Evolutionary conservation across 2,329 filamentous ascomycete species (phyloP).

Genomic region (Fusarium kyushuense): DNA sequence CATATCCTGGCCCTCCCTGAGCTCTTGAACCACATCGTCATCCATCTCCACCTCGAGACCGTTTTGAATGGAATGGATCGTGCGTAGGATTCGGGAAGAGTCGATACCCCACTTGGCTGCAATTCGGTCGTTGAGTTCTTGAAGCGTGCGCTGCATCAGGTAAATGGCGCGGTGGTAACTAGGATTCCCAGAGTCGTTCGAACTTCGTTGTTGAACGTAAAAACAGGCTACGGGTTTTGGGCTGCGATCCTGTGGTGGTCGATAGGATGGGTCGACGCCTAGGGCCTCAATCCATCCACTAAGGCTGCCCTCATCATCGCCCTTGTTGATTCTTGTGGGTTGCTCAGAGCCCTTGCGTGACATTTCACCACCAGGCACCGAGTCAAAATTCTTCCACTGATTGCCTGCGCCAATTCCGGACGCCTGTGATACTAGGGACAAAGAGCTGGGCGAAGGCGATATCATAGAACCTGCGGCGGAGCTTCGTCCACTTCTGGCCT

Average conservation of each 20-base stretch:
- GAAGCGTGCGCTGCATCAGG: slow-evolving; percentile 78
- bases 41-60: slow-evolving; percentile 89
- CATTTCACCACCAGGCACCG: slow-evolving; percentile 63
- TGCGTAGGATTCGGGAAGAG: slow-evolving; percentile 74
- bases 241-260: slow-evolving; percentile 78
- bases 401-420: slow-evolving; percentile 57
- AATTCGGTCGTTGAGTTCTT: slow-evolving; percentile 79
- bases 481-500: slow-evolving; percentile 64
- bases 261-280: slow-evolving; percentile 88
- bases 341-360: slow-evolving; percentile 64
- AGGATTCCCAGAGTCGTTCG: slow-evolving; percentile 62
- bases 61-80: slow-evolving; percentile 77
- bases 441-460: slow-evolving; percentile 74
- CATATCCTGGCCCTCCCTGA: slow-evolving; percentile 94
- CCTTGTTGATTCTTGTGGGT: slow-evolving; percentile 63
- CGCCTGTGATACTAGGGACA: slow-evolving; percentile 70
- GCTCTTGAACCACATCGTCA: slow-evolving; percentile 85
- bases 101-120: slow-evolving; percentile 86
- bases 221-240: slow-evolving; percentile 87
- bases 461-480: slow-evolving; percentile 73
- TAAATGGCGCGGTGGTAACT: slow-evolving; percentile 89
- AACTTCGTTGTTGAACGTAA: slow-evolving; percentile 74
- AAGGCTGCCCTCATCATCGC: slow-evolving; percentile 72
- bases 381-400: slow-evolving; percentile 70
- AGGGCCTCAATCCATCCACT: slow-evolving; percentile 91